A percentile compares a stretch with the other conserved stretches of the same genome.
Conservation (phyloP, 306 rosid genomes). For the Echinosophora koreensis region DNA sequence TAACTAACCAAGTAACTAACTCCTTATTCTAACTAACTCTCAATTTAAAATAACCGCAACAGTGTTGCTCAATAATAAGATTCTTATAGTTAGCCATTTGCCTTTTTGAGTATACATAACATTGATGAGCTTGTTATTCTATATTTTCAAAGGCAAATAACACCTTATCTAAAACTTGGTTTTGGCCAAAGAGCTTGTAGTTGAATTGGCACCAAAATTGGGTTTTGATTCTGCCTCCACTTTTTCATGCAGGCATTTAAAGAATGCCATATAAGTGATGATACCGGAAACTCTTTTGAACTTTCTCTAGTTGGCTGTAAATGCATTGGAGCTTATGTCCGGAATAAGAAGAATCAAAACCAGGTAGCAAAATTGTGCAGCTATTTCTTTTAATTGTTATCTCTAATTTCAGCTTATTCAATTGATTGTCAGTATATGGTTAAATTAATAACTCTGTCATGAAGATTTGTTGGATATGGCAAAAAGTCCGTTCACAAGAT, state of each 20-base stretch:
- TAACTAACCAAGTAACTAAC: too few species aligned
- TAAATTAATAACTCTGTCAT: conserved; percentile 35
- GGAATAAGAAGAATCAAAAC: conserved; percentile 93
- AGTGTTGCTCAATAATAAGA: too few species aligned
- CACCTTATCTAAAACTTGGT: background rate
- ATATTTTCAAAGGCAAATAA: too few species aligned
- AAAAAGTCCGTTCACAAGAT: conserved; percentile 62
- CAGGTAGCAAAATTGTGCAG: conserved; percentile 65
- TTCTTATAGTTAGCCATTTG: too few species aligned
- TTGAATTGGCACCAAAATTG: too few species aligned
- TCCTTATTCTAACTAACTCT: too few species aligned
- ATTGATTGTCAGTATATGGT: conserved; percentile 9
- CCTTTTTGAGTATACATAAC: too few species aligned
- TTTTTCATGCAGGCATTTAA: conserved; percentile 66
- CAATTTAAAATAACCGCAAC: too few species aligned
- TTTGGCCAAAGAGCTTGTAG: background rate
- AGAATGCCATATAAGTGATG: conserved; percentile 68
- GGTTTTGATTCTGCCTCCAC: background rate
- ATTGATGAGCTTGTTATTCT: too few species aligned
- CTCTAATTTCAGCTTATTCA: background rate
- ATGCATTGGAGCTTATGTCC: conserved; percentile 95
- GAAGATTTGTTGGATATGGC: conserved; percentile 94
- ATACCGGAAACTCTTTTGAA: conserved; percentile 70
- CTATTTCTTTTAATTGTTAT: background rate
- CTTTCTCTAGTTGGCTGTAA: conserved; percentile 90